phyloP scores from a whole-genome alignment of 345 rosid genomes.

The Rhodomyrtus tomentosa region DNA sequence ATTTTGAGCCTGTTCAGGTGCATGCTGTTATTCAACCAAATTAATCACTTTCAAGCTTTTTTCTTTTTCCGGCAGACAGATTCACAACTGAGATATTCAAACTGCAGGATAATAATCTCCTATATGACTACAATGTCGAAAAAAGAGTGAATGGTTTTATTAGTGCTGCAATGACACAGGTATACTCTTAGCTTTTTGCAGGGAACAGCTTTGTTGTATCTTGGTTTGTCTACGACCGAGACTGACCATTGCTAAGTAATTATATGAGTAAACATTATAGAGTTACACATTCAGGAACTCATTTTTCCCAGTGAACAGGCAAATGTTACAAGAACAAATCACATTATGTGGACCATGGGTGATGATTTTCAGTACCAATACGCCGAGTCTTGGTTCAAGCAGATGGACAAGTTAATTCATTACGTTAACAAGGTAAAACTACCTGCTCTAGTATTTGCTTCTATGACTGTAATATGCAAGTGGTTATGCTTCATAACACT shows the following conservation, averaged over 20 bases:
- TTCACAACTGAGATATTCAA: background rate
- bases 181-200: constrained; percentile 10
- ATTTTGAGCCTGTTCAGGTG: constrained; percentile 61
- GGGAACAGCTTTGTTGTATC: background rate
- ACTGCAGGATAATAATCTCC: constrained; percentile 53
- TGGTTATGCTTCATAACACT: background rate
- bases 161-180: constrained; percentile 53
- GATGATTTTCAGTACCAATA: constrained; percentile 89
- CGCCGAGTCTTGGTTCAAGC: constrained; percentile 87
- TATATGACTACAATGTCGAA: constrained; percentile 52
- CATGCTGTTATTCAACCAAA: background rate
- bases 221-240: background rate
- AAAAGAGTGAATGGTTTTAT: constrained; percentile 48
- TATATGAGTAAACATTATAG: background rate
- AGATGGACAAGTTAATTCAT: constrained; percentile 87
- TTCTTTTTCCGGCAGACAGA: background rate
- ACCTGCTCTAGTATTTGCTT: background rate
- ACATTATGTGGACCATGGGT: constrained; percentile 98
- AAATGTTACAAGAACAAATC: constrained; percentile 65
- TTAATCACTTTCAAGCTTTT: background rate
- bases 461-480: background rate
- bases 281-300: background rate
- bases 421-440: constrained; percentile 69
- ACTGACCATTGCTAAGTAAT: background rate
- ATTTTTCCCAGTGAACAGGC: constrained; percentile 25